phyloP scores from a whole-genome alignment of 2,329 filamentous ascomycete species.

The Botryosphaeria agaves region DNA sequence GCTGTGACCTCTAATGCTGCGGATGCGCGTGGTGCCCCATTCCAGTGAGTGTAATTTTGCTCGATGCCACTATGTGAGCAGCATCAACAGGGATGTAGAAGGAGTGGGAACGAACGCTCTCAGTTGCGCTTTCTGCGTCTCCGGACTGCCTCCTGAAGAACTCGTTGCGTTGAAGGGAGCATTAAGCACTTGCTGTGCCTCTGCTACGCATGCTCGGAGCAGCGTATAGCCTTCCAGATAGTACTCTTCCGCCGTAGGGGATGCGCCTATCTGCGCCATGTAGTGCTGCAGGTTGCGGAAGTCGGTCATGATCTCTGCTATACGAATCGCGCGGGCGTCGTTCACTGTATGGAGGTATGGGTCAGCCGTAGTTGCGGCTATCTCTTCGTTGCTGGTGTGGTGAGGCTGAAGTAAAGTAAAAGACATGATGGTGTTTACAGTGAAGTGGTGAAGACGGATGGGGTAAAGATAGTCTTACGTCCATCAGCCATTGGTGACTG shows the following conservation, averaged over 20 bases:
- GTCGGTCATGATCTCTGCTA: slow-evolving; percentile 47
- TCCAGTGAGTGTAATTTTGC: too few species aligned
- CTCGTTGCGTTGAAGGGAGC: slow-evolving; percentile 31
- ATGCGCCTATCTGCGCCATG: slow-evolving; percentile 35
- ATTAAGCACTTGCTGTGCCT: slow-evolving; percentile 36
- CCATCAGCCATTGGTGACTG: slow-evolving; percentile 34
- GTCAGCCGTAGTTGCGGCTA: too few species aligned
- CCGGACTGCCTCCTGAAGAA: slow-evolving; percentile 26
- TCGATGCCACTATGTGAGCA: slow-evolving; percentile 7
- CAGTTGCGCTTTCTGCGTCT: slow-evolving; percentile 38
- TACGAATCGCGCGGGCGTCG: slow-evolving; percentile 42
- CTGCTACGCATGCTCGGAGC: slow-evolving; percentile 35
- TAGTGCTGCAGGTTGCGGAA: slow-evolving; percentile 43
- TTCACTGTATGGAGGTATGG: slow-evolving; percentile 37
- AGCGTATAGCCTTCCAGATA: slow-evolving; percentile 41
- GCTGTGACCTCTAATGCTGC: too few species aligned
- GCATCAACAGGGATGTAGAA: too few species aligned
- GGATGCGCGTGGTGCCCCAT: too few species aligned
- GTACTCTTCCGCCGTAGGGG: slow-evolving; percentile 35
- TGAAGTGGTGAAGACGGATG: slow-evolving; percentile 5
- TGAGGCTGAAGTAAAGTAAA: slow-evolving; percentile 1
- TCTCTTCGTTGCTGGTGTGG: background rate
- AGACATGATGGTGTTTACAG: slow-evolving; percentile 2
- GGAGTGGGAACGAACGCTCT: slow-evolving; percentile 39
- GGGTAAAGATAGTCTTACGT: slow-evolving; percentile 26